Conservation (phyloP, 169 alveolate genomes). For the Cyclospora cayetanensis region DNA sequence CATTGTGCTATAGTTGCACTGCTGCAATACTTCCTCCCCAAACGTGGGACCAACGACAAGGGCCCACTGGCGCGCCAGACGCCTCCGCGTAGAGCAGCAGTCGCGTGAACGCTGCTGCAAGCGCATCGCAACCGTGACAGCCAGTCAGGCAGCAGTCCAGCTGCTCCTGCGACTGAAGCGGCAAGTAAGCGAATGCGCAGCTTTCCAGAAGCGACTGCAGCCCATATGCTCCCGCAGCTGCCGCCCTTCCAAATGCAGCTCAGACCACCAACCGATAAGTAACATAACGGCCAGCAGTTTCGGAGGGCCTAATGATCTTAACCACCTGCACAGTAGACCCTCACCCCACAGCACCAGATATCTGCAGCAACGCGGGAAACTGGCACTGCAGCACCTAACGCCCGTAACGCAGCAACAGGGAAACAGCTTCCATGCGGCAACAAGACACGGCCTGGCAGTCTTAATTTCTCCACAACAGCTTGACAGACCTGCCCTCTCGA, state of each 20-base stretch:
- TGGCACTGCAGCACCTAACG: background rate
- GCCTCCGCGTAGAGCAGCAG: too few species aligned
- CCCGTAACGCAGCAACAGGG: background rate
- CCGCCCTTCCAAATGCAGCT: slow-evolving; percentile 16
- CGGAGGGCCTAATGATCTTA: slow-evolving; percentile 97
- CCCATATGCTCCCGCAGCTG: too few species aligned
- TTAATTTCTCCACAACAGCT: background rate
- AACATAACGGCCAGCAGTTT: slow-evolving; percentile 99
- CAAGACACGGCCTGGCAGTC: background rate
- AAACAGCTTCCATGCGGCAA: background rate
- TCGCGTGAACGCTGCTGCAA: too few species aligned
- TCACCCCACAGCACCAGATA: background rate
- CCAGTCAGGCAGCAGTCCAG: too few species aligned
- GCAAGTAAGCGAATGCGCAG: too few species aligned
- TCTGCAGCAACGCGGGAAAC: background rate
- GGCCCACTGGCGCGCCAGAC: too few species aligned
- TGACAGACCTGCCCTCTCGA: slow-evolving; percentile 91
- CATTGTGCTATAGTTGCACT: too few species aligned
- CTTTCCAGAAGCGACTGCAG: too few species aligned
- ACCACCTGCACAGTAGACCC: slow-evolving; percentile 84
- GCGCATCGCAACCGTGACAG: too few species aligned
- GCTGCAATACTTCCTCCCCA: too few species aligned
- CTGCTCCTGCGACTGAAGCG: slow-evolving; percentile 19
- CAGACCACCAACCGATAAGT: slow-evolving; percentile 93
- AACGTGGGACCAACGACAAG: too few species aligned